Conservation (phyloP, 2,329 filamentous ascomycete genomes). For the Colletotrichum agaves region DNA sequence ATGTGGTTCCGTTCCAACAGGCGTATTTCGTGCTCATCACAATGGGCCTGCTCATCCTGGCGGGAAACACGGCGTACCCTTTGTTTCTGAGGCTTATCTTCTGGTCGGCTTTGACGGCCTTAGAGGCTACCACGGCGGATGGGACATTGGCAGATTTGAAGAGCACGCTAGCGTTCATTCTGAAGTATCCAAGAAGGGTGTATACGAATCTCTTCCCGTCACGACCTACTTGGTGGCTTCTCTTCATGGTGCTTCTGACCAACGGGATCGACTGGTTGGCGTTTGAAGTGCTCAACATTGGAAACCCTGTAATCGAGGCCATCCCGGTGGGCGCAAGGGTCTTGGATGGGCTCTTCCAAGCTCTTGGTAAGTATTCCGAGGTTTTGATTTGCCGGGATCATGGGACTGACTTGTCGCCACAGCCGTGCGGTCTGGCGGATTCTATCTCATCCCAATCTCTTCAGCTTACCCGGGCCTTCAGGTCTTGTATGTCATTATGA, state of each 20-base stretch:
- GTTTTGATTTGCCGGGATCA: background rate
- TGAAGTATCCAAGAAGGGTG: conserved; percentile 66
- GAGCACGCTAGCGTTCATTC: conserved; percentile 63
- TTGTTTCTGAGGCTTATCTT: conserved; percentile 70
- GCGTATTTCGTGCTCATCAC: conserved; percentile 61
- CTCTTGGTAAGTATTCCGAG: conserved; percentile 55
- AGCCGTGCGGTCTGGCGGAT: conserved; percentile 73
- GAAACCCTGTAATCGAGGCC: conserved; percentile 64
- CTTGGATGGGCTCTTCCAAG: conserved; percentile 74
- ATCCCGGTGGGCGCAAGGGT: conserved; percentile 65
- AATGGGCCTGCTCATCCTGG: conserved; percentile 69
- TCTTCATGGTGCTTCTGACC: conserved; percentile 68
- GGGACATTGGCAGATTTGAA: conserved; percentile 54
- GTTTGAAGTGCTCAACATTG: conserved; percentile 74
- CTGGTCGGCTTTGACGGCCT: conserved; percentile 60
- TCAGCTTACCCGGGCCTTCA: conserved; percentile 67
- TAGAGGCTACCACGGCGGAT: conserved; percentile 51
- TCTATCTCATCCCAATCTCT: conserved; percentile 72
- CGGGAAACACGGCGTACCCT: conserved; percentile 74
- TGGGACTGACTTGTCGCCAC: background rate
- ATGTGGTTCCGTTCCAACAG: conserved; percentile 70
- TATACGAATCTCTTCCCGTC: conserved; percentile 74
- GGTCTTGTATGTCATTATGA: conserved; percentile 71
- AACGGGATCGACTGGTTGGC: conserved; percentile 73
- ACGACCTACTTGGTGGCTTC: conserved; percentile 72